Evolutionary conservation across 441 rosid genomes (phyloP).

Genomic region (Viola pubescens): DNA sequence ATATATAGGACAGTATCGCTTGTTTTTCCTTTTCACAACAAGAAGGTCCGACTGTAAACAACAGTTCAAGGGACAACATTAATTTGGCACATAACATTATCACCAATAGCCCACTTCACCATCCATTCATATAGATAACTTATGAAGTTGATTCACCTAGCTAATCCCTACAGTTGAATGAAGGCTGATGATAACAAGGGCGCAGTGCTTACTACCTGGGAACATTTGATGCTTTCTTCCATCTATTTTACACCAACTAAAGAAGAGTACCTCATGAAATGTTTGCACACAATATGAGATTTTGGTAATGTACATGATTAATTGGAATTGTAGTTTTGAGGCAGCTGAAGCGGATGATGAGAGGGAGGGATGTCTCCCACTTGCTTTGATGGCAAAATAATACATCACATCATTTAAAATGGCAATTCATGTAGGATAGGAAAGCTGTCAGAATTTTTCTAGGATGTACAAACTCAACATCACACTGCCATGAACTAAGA

Average conservation of each 20-base stretch:
- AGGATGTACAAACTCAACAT: too few relatives aligned
- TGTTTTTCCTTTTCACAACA: conserved; percentile 67
- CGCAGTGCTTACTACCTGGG: background rate
- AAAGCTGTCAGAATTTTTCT: background rate
- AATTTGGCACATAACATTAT: background rate
- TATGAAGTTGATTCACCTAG: background rate
- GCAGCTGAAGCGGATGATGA: background rate
- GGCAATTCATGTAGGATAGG: background rate
- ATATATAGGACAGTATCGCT: conserved; percentile 80
- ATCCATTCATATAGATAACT: too few relatives aligned
- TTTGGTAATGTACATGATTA: too few relatives aligned
- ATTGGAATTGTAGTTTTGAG: too few relatives aligned
- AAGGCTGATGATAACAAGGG: background rate
- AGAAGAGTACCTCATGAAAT: background rate
- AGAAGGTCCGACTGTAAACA: conserved; percentile 78
- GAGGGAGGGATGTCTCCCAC: background rate
- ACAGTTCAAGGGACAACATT: conserved; percentile 15
- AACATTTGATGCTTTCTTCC: background rate
- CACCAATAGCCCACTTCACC: background rate
- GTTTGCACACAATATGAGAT: background rate
- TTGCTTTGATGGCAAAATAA: background rate
- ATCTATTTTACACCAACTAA: background rate
- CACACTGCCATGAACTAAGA: too few relatives aligned
- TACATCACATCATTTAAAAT: background rate
- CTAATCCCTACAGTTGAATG: background rate